phyloP scores from a whole-genome alignment of 345 rosid genomes.

The Salix udensis region DNA sequence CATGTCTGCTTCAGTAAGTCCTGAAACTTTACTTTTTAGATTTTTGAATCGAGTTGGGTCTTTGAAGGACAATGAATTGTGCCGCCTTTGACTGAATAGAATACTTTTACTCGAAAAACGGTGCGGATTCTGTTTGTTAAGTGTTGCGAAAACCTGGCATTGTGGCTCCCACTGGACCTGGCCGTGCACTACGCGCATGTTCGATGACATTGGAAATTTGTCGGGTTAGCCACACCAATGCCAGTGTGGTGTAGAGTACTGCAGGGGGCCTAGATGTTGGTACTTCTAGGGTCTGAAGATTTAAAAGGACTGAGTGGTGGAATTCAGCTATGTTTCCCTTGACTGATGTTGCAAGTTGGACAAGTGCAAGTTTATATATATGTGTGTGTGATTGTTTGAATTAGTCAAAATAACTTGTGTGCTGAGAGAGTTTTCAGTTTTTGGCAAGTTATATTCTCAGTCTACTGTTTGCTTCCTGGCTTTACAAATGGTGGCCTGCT shows the following conservation, averaged over 20 bases:
- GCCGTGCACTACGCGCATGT: not conserved
- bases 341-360: not conserved
- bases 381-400: not conserved
- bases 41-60: not conserved
- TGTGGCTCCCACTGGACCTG: constrained; percentile 1
- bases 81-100: not conserved
- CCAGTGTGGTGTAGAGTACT: constrained; percentile 2
- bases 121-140: constrained; percentile 5
- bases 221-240: not conserved
- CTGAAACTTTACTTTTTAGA: not conserved
- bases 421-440: not conserved
- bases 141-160: not conserved
- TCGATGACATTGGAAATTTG: not conserved
- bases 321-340: constrained; percentile 5
- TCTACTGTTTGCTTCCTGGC: not conserved
- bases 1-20: constrained; percentile 33
- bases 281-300: constrained; percentile 4
- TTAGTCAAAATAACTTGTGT: constrained; percentile 10
- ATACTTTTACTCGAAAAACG: constrained; percentile 8
- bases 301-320: constrained; percentile 6
- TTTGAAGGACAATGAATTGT: not conserved
- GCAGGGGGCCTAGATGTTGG: not conserved
- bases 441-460: not conserved
- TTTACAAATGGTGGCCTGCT: not conserved
- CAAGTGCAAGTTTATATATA: not conserved